Evolutionary conservation across 305 asterid genomes (phyloP).

Genomic region (Rubia balearica): DNA sequence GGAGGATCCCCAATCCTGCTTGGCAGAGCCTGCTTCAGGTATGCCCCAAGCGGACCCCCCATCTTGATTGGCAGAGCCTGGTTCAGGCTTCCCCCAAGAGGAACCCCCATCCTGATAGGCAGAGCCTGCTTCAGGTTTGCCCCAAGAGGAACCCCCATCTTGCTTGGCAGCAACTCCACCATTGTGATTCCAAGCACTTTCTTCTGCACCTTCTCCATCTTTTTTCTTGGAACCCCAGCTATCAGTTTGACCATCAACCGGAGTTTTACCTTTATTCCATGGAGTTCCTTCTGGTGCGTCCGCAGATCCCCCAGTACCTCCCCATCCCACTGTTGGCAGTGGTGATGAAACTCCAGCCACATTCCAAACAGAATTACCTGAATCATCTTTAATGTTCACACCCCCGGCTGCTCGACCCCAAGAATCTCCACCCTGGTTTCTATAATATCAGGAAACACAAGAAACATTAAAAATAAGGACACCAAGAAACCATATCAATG

Average conservation of each 20-base stretch:
- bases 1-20: background rate
- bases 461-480: background rate
- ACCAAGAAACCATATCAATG: background rate
- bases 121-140: background rate
- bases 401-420: slow-evolving; percentile 56
- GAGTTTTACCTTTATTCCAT: slow-evolving; percentile 32
- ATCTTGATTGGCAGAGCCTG: background rate
- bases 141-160: background rate
- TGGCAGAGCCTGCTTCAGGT: background rate
- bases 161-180: slow-evolving; percentile 15
- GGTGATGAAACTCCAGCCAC: slow-evolving; percentile 36
- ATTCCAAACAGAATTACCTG: slow-evolving; percentile 46
- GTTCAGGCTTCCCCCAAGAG: background rate
- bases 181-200: slow-evolving; percentile 30
- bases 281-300: slow-evolving; percentile 33
- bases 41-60: background rate
- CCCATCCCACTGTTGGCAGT: slow-evolving; percentile 31
- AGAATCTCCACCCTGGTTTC: slow-evolving; percentile 21
- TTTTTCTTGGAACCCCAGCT: slow-evolving; percentile 24
- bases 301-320: slow-evolving; percentile 23
- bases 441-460: background rate
- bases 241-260: slow-evolving; percentile 20
- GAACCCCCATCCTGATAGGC: background rate
- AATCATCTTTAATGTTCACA: slow-evolving; percentile 35
- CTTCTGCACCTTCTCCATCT: slow-evolving; percentile 18